Conservation (phyloP, 345 rosid genomes). For the Ceriops tagal region DNA sequence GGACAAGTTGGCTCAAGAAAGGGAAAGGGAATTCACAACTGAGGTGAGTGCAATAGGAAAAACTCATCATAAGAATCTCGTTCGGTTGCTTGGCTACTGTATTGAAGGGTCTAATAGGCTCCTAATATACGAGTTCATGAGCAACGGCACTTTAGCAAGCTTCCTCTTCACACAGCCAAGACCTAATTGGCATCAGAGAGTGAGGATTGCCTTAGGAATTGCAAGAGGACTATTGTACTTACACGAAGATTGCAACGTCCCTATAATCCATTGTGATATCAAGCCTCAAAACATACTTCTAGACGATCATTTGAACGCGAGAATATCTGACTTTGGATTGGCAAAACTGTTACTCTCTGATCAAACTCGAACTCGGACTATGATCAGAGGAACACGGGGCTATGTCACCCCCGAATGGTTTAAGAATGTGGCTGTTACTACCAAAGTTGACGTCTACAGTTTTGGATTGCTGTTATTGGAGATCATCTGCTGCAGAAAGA, state of each 20-base stretch:
- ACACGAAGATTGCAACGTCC: constrained; percentile 16
- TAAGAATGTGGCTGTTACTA: not conserved
- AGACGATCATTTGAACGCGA: constrained; percentile 1
- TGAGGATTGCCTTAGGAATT: constrained; percentile 11
- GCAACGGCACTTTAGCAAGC: constrained; percentile 9
- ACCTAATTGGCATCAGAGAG: constrained; percentile 12
- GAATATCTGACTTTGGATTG: constrained; percentile 20
- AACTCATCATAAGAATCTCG: constrained; percentile 23
- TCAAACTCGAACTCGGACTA: constrained; percentile 10
- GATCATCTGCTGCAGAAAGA: constrained; percentile 15
- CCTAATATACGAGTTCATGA: constrained; percentile 17
- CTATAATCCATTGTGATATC: constrained; percentile 21
- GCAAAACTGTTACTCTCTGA: constrained; percentile 8
- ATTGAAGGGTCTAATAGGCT: constrained; percentile 9
- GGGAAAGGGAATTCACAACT: constrained; percentile 27
- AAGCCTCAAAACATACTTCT: constrained; percentile 26
- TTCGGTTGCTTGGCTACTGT: constrained; percentile 17
- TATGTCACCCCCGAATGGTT: constrained; percentile 9
- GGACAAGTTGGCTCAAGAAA: constrained; percentile 21
- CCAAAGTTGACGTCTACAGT: constrained; percentile 11
- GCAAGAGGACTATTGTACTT: constrained; percentile 17
- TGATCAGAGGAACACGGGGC: constrained; percentile 5
- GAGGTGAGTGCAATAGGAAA: constrained; percentile 27
- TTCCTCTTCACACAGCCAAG: not conserved
- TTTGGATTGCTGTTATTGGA: constrained; percentile 5